Evolutionary conservation across 164 flowering plant genomes (phyloP), one percentile per base, ranked within the genome.

Genomic region (Chimonanthus salicifolius): DNA sequence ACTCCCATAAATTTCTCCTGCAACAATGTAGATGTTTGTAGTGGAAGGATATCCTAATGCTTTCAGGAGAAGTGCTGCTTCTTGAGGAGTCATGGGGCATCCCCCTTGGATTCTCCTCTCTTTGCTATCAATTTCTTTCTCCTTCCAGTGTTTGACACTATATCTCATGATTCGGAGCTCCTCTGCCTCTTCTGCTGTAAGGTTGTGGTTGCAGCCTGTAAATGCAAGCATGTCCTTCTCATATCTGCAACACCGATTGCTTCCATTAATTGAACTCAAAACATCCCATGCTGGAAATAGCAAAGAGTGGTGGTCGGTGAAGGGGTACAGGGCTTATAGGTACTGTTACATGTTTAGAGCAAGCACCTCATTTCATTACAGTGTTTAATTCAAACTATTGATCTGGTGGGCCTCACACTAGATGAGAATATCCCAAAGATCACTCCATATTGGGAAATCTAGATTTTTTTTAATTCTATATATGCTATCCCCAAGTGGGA

Each of bases 71-170:
- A 87, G 3, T 0, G 96, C 96, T 4, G 98, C 88, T 65, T 94
- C 99, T 78, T 94, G 81, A 0, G 99, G 97, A 43, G 99, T 75
- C 92, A 94, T 83, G 10, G 99, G 99, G 82, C 98, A 94, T 47
- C 92, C 97, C 2, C 99, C 99, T 80, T 87, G 82, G 0, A 78
- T 64, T 33, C 99, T 67, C 33, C 81, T 76, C 74, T 81, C 88
- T 33, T 62, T 47, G 71, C 96, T 79, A 73, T 93, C 85, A 48
- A 94, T 94, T 74, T 88, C 97, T 73, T 94, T 94, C 80, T 91
- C 98, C 73, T 94, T 94, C 99, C 99, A 94, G 70, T 91, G 98
- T 64, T 81, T 80, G 3, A 87, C 86, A 6, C 20, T 79, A 69
- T 90, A 86, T 72, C 99, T 83, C 97, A 94, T 89, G 0, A 4